Conservation (phyloP, 352 stramenopile species). For the Pythium volutum region DNA sequence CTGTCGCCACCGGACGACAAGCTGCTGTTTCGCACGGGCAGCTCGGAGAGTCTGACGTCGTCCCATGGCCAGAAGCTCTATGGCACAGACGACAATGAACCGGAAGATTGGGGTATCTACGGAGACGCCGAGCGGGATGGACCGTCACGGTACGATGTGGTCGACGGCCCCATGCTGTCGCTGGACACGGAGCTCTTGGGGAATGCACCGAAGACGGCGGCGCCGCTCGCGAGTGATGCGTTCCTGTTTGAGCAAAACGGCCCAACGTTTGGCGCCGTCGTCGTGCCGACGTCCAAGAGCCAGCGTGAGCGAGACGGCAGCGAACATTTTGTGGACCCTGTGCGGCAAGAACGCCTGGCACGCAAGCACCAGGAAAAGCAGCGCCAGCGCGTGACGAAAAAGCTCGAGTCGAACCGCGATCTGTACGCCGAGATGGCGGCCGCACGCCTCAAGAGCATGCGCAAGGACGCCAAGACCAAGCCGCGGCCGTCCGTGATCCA, state of each 20-base stretch:
- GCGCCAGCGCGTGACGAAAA: conserved; percentile 47
- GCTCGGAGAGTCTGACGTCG: conserved; percentile 22
- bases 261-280: conserved; percentile 47
- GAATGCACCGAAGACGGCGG: conserved; percentile 14
- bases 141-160: conserved; percentile 43
- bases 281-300: conserved; percentile 27
- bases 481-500: conserved; percentile 32
- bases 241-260: conserved; percentile 62
- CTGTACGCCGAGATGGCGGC: conserved; percentile 72
- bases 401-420: conserved; percentile 72
- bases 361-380: conserved; percentile 57
- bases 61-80: conserved; percentile 18
- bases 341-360: conserved; percentile 36
- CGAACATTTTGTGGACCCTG: conserved; percentile 49
- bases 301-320: conserved; percentile 27
- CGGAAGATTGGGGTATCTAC: conserved; percentile 57
- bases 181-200: conserved; percentile 60
- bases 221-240: conserved; percentile 42
- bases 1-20: conserved; percentile 18
- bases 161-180: conserved; percentile 37
- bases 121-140: conserved; percentile 30
- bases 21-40: conserved; percentile 20
- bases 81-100: conserved; percentile 22
- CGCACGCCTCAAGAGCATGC: conserved; percentile 50
- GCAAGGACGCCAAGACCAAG: conserved; percentile 56